These are phyloP conservation scores for Schoenoplectus tabernaemontani DNA, from an alignment of 202 grass and related monocot species.

Conservation along the genomic window DNA sequence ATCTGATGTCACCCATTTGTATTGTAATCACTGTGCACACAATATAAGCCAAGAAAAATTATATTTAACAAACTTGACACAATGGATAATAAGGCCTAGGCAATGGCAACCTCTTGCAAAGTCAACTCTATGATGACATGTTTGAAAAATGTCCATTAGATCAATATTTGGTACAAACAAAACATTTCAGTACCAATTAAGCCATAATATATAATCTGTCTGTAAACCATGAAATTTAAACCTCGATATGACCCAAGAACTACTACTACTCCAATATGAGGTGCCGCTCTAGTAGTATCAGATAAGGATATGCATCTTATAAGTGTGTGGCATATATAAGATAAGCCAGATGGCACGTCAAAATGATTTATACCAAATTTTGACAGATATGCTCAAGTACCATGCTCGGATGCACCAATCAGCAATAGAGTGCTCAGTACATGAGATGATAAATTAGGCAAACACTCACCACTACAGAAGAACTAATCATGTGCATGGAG, in stretches of 20 bases:
- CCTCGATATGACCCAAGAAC: background rate
- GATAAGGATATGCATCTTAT: background rate
- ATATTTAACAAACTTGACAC: background rate
- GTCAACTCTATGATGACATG: too few species aligned
- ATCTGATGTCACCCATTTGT: constrained; percentile 67
- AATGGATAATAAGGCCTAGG: too few species aligned
- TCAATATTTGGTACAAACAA: background rate
- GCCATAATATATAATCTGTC: background rate
- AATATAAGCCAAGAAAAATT: constrained; percentile 11
- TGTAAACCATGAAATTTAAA: background rate
- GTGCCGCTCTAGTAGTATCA: background rate
- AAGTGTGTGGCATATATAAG: background rate
- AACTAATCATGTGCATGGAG: background rate
- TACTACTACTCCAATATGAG: background rate
- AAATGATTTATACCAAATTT: background rate
- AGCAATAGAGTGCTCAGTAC: background rate
- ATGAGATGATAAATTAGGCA: background rate
- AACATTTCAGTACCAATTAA: background rate
- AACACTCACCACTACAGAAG: background rate
- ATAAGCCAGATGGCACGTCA: background rate
- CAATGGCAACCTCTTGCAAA: too few species aligned
- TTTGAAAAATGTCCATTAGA: too few species aligned
- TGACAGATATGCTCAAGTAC: background rate
- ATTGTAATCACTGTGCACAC: constrained; percentile 62
- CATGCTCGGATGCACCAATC: background rate